phyloP scores from a whole-genome alignment of 768 basidiomycete species.

The Pulveroboletus sp. region DNA sequence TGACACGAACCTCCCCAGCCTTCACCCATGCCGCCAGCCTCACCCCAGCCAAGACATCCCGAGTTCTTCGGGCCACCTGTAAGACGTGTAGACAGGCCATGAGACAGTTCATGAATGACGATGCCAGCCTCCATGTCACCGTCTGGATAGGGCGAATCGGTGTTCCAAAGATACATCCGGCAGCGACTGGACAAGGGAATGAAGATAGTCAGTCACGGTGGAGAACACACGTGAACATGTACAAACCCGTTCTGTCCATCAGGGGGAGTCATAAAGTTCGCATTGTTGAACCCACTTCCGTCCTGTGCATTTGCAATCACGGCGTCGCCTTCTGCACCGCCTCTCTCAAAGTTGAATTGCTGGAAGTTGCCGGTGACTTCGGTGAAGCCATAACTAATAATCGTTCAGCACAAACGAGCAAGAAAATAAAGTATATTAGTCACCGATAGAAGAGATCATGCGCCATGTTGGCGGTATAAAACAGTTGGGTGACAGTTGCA shows the following conservation, averaged over 20 bases:
- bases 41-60: constrained; percentile 93
- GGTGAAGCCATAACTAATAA: constrained; percentile 80
- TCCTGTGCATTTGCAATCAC: constrained; percentile 96
- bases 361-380: constrained; percentile 96
- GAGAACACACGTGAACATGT: not conserved
- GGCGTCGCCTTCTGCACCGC: constrained; percentile 83
- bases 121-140: constrained; percentile 97
- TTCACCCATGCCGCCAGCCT: constrained; percentile 96
- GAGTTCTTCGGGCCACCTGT: constrained; percentile 94
- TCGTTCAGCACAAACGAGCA: constrained; percentile 2
- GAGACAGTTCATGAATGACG: constrained; percentile 86
- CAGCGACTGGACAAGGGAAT: constrained; percentile 45
- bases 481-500: constrained; percentile 81
- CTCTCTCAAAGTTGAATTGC: constrained; percentile 92
- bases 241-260: constrained; percentile 74
- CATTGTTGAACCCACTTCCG: constrained; percentile 89
- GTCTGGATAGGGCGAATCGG: constrained; percentile 85
- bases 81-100: constrained; percentile 90
- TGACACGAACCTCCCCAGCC: constrained; percentile 76
- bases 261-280: constrained; percentile 87
- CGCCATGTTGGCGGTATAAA: constrained; percentile 80
- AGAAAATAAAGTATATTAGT: not conserved
- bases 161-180: constrained; percentile 98
- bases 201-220: not conserved
- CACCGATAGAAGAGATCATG: constrained; percentile 82